Conservation (phyloP, 352 stramenopile genomes). For the Phytophthora aleatoria region DNA sequence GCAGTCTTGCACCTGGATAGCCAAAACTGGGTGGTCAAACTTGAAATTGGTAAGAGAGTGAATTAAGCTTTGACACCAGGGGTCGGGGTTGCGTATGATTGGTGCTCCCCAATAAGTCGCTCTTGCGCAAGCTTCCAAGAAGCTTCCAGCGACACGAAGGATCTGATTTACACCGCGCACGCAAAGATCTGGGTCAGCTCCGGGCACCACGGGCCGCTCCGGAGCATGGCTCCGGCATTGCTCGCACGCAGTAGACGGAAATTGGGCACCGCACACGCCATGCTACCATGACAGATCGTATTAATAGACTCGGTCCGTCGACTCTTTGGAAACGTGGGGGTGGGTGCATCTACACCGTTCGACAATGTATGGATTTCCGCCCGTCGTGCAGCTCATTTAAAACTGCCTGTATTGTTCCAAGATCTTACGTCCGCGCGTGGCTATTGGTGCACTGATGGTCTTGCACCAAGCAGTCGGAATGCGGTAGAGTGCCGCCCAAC, state of each 20-base stretch:
- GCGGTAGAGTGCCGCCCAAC: background rate
- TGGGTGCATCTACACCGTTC: slow-evolving; percentile 9
- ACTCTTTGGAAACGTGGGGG: background rate
- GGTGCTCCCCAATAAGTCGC: slow-evolving; percentile 30
- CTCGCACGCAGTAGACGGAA: background rate
- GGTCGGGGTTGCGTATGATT: slow-evolving; percentile 14
- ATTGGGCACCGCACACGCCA: slow-evolving; percentile 7
- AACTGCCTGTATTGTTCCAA: slow-evolving; percentile 39
- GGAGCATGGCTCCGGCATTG: background rate
- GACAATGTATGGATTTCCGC: slow-evolving; percentile 3
- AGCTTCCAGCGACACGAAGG: slow-evolving; percentile 2
- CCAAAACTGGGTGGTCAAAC: slow-evolving; percentile 8
- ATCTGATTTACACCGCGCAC: slow-evolving; percentile 29
- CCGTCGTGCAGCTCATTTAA: slow-evolving; percentile 13
- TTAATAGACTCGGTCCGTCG: background rate
- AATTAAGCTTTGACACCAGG: slow-evolving; percentile 11
- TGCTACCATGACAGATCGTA: background rate
- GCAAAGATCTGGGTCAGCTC: slow-evolving; percentile 14
- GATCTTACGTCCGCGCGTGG: slow-evolving; percentile 9
- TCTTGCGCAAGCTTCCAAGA: slow-evolving; percentile 12
- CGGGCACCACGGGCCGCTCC: background rate
- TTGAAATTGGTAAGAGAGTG: slow-evolving; percentile 5
- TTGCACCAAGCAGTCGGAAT: background rate
- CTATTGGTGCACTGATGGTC: background rate
- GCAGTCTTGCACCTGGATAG: slow-evolving; percentile 3